phyloP scores from a whole-genome alignment of 2,329 filamentous ascomycete genomes.

The Penicillium olsonii region DNA sequence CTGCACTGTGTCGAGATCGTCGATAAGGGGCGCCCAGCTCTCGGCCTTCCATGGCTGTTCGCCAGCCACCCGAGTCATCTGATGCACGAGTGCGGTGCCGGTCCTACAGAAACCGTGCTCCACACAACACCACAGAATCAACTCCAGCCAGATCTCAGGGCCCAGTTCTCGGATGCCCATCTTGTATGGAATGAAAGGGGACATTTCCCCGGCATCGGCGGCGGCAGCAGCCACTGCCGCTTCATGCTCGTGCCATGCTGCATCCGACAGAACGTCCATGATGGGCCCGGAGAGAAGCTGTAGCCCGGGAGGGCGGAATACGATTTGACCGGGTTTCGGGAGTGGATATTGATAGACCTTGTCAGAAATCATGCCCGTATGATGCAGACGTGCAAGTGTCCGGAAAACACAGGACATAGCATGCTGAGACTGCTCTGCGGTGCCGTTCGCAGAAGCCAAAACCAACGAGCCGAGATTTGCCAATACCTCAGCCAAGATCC shows the following conservation, averaged over 20 bases:
- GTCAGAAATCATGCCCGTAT: conserved; percentile 45
- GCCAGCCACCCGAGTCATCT: conserved; percentile 29
- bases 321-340: conserved; percentile 28
- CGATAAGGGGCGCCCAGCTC: conserved; percentile 41
- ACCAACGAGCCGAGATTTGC: conserved; percentile 43
- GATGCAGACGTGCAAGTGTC: conserved; percentile 48
- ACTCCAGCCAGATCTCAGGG: conserved; percentile 52
- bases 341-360: conserved; percentile 44
- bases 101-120: conserved; percentile 47
- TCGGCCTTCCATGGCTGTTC: conserved; percentile 42
- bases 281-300: conserved; percentile 48
- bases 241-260: conserved; percentile 47
- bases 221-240: conserved; percentile 39
- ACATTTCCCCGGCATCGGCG: conserved; percentile 37
- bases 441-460: conserved; percentile 41
- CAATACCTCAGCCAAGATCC: conserved; percentile 42
- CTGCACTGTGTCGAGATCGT: conserved; percentile 28
- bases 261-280: conserved; percentile 50
- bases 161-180: conserved; percentile 47
- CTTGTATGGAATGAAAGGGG: conserved; percentile 42
- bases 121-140: conserved; percentile 54
- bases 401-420: conserved; percentile 49
- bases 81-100: conserved; percentile 42
- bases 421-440: conserved; percentile 34
- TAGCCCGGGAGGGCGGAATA: conserved; percentile 46